phyloP scores from a whole-genome alignment of 768 basidiomycete genomes.

The Exidia glandulosa region DNA sequence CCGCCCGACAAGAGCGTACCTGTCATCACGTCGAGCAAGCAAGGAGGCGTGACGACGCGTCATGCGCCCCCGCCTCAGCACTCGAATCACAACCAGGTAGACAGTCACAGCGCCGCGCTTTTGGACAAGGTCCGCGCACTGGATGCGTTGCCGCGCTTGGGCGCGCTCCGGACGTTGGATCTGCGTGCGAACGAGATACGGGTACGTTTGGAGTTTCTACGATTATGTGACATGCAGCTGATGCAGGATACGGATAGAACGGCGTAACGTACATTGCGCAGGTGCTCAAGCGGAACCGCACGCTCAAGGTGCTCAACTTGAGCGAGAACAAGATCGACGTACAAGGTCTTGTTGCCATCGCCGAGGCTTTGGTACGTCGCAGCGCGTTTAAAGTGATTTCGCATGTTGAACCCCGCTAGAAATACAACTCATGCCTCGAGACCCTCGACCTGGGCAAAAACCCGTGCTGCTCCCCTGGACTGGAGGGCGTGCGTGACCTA shows the following conservation, averaged over 20 bases:
- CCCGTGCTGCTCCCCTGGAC: constrained; percentile 73
- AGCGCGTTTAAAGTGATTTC: neutral
- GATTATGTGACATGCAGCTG: neutral
- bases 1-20: constrained; percentile 30
- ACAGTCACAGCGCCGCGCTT: constrained; percentile 62
- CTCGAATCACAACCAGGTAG: constrained; percentile 5
- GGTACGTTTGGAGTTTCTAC: too few relatives aligned
- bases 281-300: constrained; percentile 91
- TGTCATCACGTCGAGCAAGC: constrained; percentile 49
- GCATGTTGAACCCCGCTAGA: constrained; percentile 32
- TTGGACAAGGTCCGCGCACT: constrained; percentile 84
- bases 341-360: constrained; percentile 63
- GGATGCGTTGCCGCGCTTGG: constrained; percentile 76
- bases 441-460: constrained; percentile 90
- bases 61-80: constrained; percentile 18
- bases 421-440: constrained; percentile 90
- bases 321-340: constrained; percentile 92
- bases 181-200: constrained; percentile 85
- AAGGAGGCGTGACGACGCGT: constrained; percentile 40
- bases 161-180: constrained; percentile 81
- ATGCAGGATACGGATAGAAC: too few relatives aligned
- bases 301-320: constrained; percentile 86
- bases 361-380: constrained; percentile 75
- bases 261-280: constrained; percentile 89
- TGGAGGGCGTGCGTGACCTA: neutral